Evolutionary conservation across 257 asterid genomes (phyloP).

Genomic region (Rhazya stricta): DNA sequence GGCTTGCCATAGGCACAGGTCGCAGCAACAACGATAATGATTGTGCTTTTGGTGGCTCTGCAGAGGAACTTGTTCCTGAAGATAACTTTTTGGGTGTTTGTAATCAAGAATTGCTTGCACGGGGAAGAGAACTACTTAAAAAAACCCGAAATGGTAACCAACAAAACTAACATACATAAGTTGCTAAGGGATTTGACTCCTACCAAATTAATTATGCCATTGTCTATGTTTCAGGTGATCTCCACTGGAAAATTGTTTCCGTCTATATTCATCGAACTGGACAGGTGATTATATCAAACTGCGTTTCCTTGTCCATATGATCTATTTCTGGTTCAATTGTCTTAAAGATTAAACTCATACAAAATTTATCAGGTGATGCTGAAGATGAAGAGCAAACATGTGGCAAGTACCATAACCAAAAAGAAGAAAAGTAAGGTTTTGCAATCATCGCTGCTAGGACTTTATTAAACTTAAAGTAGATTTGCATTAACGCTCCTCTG

Average conservation of each 20-base stretch:
- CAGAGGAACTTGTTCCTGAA: conserved; percentile 61
- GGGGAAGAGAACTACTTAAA: conserved; percentile 89
- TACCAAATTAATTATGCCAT: not conserved
- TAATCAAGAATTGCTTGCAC: conserved; percentile 87
- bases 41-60: conserved; percentile 30
- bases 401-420: conserved; percentile 78
- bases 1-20: conserved; percentile 35
- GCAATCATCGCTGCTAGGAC: not conserved
- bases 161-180: not conserved
- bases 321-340: not conserved
- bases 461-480: no score
- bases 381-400: conserved; percentile 98
- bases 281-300: conserved; percentile 33
- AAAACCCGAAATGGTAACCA: conserved; percentile 74
- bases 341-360: not conserved
- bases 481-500: not conserved
- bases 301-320: not conserved
- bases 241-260: conserved; percentile 98
- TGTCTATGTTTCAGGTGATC: conserved; percentile 55
- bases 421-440: conserved; percentile 70
- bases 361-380: conserved; percentile 65
- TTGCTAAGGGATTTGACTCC: no score
- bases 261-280: conserved; percentile 83
- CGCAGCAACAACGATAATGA: conserved; percentile 35
- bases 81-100: conserved; percentile 90